Percentiles rank a stretch among this genome's conserved stretches.
Conservation (phyloP, 2,329 filamentous ascomycete genomes). For the Calonectria crousiana region DNA sequence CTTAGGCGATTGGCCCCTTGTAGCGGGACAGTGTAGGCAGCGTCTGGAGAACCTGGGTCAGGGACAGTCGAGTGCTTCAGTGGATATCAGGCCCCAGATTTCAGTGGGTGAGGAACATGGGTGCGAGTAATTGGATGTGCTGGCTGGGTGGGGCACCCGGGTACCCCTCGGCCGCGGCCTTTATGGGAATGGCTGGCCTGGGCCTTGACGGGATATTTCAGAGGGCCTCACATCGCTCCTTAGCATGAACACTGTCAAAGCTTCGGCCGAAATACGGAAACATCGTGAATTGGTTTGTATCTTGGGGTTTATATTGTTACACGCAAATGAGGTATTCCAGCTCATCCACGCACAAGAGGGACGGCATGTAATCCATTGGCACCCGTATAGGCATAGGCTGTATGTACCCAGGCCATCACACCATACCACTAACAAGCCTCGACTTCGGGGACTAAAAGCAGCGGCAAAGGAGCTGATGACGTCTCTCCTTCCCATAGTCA, state of each 20-base stretch:
- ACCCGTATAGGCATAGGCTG: background rate
- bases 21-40: conserved; percentile 8
- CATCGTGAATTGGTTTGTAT: background rate
- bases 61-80: conserved; percentile 17
- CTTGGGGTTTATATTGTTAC: background rate
- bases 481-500: background rate
- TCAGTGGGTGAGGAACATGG: conserved; percentile 8
- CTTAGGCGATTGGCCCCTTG: background rate
- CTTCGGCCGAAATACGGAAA: background rate
- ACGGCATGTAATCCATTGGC: background rate
- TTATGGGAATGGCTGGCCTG: background rate
- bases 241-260: background rate
- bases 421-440: conserved; percentile 8
- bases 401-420: background rate
- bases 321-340: too few species aligned
- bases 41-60: background rate
- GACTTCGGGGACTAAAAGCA: background rate
- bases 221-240: background rate
- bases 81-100: conserved; percentile 3
- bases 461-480: background rate
- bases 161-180: background rate
- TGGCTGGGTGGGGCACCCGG: conserved; percentile 15
- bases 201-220: background rate
- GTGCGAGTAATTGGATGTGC: conserved; percentile 10
- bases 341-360: background rate